Base-by-base conservation (phyloP, 1,139 yeast genomes). In the Pichia sp. region DNA sequence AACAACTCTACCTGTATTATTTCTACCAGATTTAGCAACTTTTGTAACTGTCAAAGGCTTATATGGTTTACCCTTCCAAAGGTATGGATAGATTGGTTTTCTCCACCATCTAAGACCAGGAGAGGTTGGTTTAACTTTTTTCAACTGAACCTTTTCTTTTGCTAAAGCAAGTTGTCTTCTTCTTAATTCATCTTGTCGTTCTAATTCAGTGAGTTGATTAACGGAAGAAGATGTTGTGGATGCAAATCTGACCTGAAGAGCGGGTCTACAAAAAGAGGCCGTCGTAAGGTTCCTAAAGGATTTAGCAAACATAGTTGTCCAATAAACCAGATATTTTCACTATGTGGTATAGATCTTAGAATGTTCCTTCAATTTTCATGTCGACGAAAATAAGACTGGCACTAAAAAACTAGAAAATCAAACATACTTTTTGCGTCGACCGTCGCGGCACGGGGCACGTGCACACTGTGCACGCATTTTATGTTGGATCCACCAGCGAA, bases 51-150 rank as follows among this genome's bases (percentile, higher is more conserved):
- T 93, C 65, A 93, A 76, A 52, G 83, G 83, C 65, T 77, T 76
- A 51, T 87, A 71, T 3, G 99, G 97, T 50, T 83, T 76, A 10
- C 97, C 97, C 63, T 84, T 87, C 77, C 87, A 85, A 55, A 93
- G 74, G 69, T 93, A 89, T 19, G 88, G 85, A 68, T 91, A 93
- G 13, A 90, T 76, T 45, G 98, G 98, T 61, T 84, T 80, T 64
- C 88, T 80, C 74, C 81, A 88, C 87, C 96, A 90, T 63, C 97
- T 81, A 57, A 90, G 72, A 64, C 96, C 93, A 2, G 96, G 97
- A 46, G 93, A 85, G 39, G 83, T 80, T 50, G 95, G 93, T 61
- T 88, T 89, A 61, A 83, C 80, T 56, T 80, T 77, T 70, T 86
- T 88, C 75, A 90, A 77, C 62, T 77, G 78, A 45, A 87, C 88